Conservation (phyloP, 2,329 filamentous ascomycete genomes). For the Ascochyta pisi region DNA sequence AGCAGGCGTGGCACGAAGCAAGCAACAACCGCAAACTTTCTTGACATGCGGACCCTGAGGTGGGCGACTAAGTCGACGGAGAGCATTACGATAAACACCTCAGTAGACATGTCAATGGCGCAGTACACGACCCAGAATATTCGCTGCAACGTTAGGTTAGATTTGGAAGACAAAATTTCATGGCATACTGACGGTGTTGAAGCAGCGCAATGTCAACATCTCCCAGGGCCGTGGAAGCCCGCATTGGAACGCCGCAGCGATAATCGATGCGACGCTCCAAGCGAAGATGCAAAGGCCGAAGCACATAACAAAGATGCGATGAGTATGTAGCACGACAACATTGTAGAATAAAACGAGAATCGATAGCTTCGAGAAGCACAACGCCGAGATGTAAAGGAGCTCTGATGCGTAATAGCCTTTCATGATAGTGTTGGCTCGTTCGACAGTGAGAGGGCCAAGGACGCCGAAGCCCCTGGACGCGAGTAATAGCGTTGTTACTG, state of each 20-base stretch:
- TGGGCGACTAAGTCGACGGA: constrained; percentile 41
- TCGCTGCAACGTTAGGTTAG: constrained; percentile 31
- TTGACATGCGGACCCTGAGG: constrained; percentile 29
- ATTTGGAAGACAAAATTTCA: neutral
- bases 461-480: constrained; percentile 37
- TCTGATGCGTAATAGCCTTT: constrained; percentile 44
- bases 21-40: constrained; percentile 38
- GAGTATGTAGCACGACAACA: constrained; percentile 24
- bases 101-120: constrained; percentile 42
- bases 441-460: constrained; percentile 20
- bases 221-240: constrained; percentile 42
- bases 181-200: constrained; percentile 33
- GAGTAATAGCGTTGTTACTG: constrained; percentile 32
- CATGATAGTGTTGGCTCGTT: constrained; percentile 32
- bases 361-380: constrained; percentile 43
- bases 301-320: constrained; percentile 28
- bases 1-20: constrained; percentile 43
- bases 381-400: constrained; percentile 40
- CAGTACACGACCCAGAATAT: constrained; percentile 46
- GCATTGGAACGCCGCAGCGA: constrained; percentile 40
- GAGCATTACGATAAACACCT: constrained; percentile 40
- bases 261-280: constrained; percentile 38
- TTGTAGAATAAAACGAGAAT: constrained; percentile 39
- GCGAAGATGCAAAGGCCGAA: constrained; percentile 33
- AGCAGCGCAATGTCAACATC: constrained; percentile 34